These are phyloP conservation scores for Pseudogymnoascus sp. DNA, from an alignment of 2,329 filamentous ascomycete species.

Conservation along the genomic window DNA sequence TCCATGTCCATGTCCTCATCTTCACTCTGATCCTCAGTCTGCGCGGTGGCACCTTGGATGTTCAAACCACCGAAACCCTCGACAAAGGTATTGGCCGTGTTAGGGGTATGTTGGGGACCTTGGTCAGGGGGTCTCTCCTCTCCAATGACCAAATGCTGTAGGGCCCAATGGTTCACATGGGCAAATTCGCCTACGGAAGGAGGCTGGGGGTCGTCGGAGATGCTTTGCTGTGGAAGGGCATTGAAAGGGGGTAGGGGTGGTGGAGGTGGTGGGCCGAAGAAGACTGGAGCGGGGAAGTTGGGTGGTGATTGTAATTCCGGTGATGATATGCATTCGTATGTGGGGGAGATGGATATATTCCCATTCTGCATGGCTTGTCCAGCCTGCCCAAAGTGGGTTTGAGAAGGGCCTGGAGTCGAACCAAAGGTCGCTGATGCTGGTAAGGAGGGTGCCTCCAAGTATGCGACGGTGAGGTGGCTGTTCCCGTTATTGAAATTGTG, in stretches of 20 bases:
- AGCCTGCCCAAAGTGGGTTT: neutral
- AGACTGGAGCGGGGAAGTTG: neutral
- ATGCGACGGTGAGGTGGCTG: neutral
- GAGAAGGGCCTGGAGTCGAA: neutral
- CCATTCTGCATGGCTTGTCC: neutral
- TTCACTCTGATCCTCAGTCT: neutral
- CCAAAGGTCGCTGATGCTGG: neutral
- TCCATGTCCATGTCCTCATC: neutral
- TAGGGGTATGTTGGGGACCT: neutral
- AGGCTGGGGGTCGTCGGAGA: neutral
- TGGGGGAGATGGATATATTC: neutral
- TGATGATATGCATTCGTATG: neutral
- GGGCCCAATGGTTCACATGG: neutral
- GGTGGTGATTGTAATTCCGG: neutral
- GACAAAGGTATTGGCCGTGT: neutral
- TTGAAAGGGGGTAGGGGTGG: neutral
- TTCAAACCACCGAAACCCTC: neutral
- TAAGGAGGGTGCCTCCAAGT: neutral
- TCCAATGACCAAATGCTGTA: neutral
- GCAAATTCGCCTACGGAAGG: neutral
- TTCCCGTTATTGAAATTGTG: neutral
- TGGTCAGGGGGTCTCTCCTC: neutral
- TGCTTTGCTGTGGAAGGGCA: neutral
- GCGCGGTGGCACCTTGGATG: neutral
- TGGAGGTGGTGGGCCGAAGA: constrained; percentile 1